Base-by-base conservation (phyloP, 2,329 filamentous ascomycete genomes). In the Chrysoporthe cubensis region DNA sequence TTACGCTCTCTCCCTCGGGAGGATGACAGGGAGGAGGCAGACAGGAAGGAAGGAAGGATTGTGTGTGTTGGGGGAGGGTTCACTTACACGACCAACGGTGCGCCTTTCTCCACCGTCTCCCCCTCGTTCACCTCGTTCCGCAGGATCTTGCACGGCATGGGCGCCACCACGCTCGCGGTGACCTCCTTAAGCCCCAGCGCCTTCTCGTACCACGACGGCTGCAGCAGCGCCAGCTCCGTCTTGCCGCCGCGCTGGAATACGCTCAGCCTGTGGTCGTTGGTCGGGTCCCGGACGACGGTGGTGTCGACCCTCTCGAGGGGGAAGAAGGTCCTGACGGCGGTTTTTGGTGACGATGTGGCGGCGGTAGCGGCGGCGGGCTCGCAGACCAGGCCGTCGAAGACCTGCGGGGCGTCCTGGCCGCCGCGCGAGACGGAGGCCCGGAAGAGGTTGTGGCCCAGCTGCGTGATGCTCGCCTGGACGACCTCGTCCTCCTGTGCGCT, bases 141-240 rank as follows among this genome's bases (percentile, higher is more conserved):
- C 70, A 99, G 81, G 37, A 99, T 91, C 81, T 98, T 98, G 81
- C 96, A 98, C 1, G 96, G 96, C 96, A 99, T 99, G 0, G 96
- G 96, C 32, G 96, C 93, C 34, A 92, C 85, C 1, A 98, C 93
- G 64, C 91, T 96, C 69, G 95, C 94, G 7, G 89, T 85, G 0
- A 87, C 86, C 75, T 97, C 93, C 77, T 93, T 94, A 70, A 92
- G 81, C 0, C 95, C 94, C 8, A 97, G 83, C 0, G 93, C 94
- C 79, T 96, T 95, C 73, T 94, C 92, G 67, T 91, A 91, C 94
- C 94, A 99, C 57, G 84, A 83, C 0, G 95, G 94, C 21, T 81
- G 80, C 52, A 85, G 76, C n/a, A 90, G 78, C 11, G 79, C 78
- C 37, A 90, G 77, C 69, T 89, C 85, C 6, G 85, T 87, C 80